phyloP scores from a whole-genome alignment of 2,329 filamentous ascomycete genomes.

The Verticillium albo-atrum region DNA sequence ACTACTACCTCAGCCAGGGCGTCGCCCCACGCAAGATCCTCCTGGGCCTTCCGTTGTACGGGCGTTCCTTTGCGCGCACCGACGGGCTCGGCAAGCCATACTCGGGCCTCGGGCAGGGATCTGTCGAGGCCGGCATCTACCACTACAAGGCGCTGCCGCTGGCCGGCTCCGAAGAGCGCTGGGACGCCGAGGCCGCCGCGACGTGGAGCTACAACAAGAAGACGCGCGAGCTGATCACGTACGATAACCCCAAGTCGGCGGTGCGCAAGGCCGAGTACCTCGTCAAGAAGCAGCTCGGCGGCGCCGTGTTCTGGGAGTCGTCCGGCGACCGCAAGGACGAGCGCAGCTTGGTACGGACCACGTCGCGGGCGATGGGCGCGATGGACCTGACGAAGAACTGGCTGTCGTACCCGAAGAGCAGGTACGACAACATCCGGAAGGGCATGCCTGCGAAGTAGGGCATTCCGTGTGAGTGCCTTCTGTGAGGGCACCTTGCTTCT shows the following conservation, averaged over 20 bases:
- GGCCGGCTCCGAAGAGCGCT: conserved; percentile 48
- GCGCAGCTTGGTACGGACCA: conserved; percentile 53
- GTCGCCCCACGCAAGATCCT: conserved; percentile 63
- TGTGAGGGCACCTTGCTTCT: background rate
- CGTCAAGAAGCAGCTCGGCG: conserved; percentile 56
- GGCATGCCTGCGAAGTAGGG: conserved; percentile 21
- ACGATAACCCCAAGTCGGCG: conserved; percentile 58
- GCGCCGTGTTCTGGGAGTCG: conserved; percentile 82
- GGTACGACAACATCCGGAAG: conserved; percentile 52
- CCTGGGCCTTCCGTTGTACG: conserved; percentile 75
- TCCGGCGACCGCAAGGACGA: conserved; percentile 55
- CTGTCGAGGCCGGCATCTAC: conserved; percentile 59
- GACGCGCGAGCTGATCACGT: conserved; percentile 62
- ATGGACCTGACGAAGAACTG: conserved; percentile 49
- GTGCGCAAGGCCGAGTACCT: conserved; percentile 62
- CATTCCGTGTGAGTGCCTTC: too few species aligned
- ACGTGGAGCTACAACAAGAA: conserved; percentile 66
- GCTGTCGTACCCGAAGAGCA: conserved; percentile 50
- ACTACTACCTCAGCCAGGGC: conserved; percentile 55
- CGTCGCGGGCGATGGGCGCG: conserved; percentile 39
- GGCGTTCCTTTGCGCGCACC: conserved; percentile 68
- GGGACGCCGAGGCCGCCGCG: conserved; percentile 55
- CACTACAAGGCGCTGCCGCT: conserved; percentile 69
- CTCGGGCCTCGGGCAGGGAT: conserved; percentile 57
- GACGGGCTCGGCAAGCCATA: conserved; percentile 61